Evolutionary conservation across 2,329 filamentous ascomycete genomes (phyloP).

Genomic region (Coniochaeta pulveracea): DNA sequence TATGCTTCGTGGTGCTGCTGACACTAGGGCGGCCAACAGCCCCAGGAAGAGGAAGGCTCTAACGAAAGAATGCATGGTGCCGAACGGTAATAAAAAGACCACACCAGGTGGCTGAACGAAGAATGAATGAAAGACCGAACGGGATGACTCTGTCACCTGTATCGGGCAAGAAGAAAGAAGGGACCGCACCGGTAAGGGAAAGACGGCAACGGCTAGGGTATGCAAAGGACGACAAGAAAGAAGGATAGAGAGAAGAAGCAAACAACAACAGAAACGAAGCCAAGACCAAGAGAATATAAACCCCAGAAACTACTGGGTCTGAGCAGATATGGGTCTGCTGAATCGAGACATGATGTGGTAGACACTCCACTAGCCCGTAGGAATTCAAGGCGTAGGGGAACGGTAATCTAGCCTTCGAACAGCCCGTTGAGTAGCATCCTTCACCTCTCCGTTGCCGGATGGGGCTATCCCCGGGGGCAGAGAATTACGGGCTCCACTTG

Average conservation of each 20-base stretch:
- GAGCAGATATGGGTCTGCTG: too few relatives aligned
- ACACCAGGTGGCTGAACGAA: slow-evolving; percentile 15
- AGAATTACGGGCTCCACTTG: too few relatives aligned
- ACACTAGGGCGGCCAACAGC: slow-evolving; percentile 32
- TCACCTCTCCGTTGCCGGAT: too few relatives aligned
- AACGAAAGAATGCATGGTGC: slow-evolving; percentile 15
- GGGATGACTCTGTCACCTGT: background rate
- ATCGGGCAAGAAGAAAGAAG: background rate
- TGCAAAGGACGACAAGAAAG: background rate
- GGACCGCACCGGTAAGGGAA: slow-evolving; percentile 5
- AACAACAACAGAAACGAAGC: background rate
- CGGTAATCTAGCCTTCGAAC: too few relatives aligned
- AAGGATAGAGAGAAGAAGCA: background rate
- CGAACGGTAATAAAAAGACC: slow-evolving; percentile 8
- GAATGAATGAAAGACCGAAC: slow-evolving; percentile 5
- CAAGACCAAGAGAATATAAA: too few relatives aligned
- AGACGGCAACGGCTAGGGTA: background rate
- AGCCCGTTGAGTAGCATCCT: too few relatives aligned
- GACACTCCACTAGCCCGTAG: too few relatives aligned
- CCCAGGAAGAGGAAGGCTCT: slow-evolving; percentile 27
- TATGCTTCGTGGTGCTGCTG: slow-evolving; percentile 31
- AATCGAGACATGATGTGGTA: too few relatives aligned
- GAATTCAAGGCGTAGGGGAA: too few relatives aligned
- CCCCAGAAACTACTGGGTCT: too few relatives aligned
- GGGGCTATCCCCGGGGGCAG: too few relatives aligned